Base-by-base conservation (phyloP, 1,284 basidiomycete genomes). In the Malassezia yamatoensis region DNA sequence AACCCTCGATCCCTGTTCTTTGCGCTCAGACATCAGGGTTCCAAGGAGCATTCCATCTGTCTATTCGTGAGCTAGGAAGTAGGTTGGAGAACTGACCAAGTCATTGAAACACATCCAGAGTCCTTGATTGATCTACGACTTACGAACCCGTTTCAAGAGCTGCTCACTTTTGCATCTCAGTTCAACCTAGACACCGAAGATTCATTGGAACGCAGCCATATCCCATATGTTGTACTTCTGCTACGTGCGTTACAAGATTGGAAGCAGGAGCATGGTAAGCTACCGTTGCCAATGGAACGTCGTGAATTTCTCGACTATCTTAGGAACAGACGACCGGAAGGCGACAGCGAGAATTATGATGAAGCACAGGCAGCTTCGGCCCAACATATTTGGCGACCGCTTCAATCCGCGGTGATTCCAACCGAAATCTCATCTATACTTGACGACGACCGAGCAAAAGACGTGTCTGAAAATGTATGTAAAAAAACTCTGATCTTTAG, bases 291-390 rank as follows among this genome's bases (percentile, higher is more conserved):
- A 33, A 80, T 79, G 0, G 87, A 94, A 66, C 85, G 87, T 65
- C 80, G 84, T 58, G 83, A 81, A 18, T 93, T 96, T 78, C 88
- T 90, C 70, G 78, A 81, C 49, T 60, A 58, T 8, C 78, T 91
- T 51, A 52, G 75, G 77, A 34, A 77, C 75, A 1, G 81, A 83
- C 79, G 83, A 81, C 65, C 74, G 1, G 88, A 89, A 66, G 68
- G 77, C 0, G 93, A 98, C 74, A 88, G 93, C 67, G 93, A 98
- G 77, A 96, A 96, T 77, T 90, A 90, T 73, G 91, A 96, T 63
- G 72, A 73, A 47, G 68, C 69, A 0, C 24, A 67, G 21, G 59
- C 67, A 9, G 69, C 70, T 1, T 38, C 71, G 5, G 68, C 64
- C 11, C 64, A 63, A 53, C 68, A 72, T 39, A 47, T 73, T 10